A percentile compares a stretch with the other conserved stretches of the same genome.
phyloP scores from a whole-genome alignment of 2,329 filamentous ascomycete genomes.

The Ophiostoma novo-ulmi region DNA sequence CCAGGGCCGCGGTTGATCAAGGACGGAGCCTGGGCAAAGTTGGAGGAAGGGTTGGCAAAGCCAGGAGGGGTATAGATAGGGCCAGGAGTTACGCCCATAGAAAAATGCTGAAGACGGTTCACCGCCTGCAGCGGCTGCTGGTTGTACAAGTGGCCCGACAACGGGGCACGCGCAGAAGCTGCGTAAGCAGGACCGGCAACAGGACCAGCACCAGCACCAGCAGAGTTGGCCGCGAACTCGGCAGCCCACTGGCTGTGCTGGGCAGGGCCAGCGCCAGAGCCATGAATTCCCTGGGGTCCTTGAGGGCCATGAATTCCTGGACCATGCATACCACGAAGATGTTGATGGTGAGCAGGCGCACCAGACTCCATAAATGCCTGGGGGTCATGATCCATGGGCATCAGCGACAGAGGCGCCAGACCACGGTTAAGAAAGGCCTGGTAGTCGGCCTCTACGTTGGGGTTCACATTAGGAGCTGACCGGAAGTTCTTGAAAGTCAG shows the following conservation, averaged over 20 bases:
- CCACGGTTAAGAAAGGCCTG: slow-evolving; percentile 23
- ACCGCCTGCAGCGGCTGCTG: slow-evolving; percentile 20
- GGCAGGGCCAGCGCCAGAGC: neutral
- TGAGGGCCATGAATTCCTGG: neutral
- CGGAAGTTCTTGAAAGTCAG: slow-evolving; percentile 25
- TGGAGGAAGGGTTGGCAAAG: slow-evolving; percentile 5
- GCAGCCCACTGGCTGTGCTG: slow-evolving; percentile 21
- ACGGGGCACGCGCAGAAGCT: neutral
- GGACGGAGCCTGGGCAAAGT: neutral
- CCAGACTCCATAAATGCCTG: neutral
- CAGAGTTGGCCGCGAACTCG: slow-evolving; percentile 22
- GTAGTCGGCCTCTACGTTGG: slow-evolving; percentile 24
- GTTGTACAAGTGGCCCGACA: neutral
- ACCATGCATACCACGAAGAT: neutral
- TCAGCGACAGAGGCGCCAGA: slow-evolving; percentile 10
- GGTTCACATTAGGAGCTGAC: slow-evolving; percentile 18
- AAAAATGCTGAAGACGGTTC: slow-evolving; percentile 22
- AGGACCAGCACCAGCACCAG: neutral
- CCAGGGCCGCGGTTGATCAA: neutral
- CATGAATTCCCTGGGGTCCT: too few species aligned
- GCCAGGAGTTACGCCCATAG: slow-evolving; percentile 14
- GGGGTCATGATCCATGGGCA: slow-evolving; percentile 15
- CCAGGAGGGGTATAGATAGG: neutral
- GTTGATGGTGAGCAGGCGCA: neutral
- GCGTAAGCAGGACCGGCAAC: neutral